A percentile compares a stretch with the other conserved stretches of the same genome.
Evolutionary conservation across 2,329 filamentous ascomycete species (phyloP).

Genomic region (Cladophialophora yegresii): DNA sequence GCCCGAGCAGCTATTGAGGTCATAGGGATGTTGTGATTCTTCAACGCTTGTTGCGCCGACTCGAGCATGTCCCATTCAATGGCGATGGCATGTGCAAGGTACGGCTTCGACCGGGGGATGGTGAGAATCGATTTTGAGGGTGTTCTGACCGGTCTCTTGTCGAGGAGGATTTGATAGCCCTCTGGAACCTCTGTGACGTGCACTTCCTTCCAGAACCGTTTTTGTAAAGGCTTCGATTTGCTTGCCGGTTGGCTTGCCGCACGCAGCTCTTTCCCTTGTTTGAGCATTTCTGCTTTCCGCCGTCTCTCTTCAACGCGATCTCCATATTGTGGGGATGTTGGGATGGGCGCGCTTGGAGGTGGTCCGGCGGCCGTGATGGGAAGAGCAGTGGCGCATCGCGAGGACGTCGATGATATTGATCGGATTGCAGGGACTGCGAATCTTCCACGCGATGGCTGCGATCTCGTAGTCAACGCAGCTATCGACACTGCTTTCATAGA

Average conservation of each 20-base stretch:
- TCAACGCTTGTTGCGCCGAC: slow-evolving; percentile 78
- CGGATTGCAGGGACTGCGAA: slow-evolving; percentile 13
- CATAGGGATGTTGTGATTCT: slow-evolving; percentile 84
- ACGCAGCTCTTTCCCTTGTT: slow-evolving; percentile 49
- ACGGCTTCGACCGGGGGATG: slow-evolving; percentile 72
- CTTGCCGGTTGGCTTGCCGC: slow-evolving; percentile 40
- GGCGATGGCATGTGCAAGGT: slow-evolving; percentile 81
- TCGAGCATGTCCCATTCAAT: slow-evolving; percentile 89
- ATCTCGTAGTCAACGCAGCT: not conserved
- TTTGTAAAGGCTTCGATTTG: slow-evolving; percentile 54
- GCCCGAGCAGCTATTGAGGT: slow-evolving; percentile 83
- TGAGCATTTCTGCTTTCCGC: slow-evolving; percentile 54
- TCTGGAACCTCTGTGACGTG: slow-evolving; percentile 63
- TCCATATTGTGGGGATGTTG: slow-evolving; percentile 51
- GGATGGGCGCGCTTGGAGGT: slow-evolving; percentile 59
- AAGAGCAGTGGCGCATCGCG: slow-evolving; percentile 47
- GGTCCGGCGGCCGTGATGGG: slow-evolving; percentile 62
- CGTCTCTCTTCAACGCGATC: slow-evolving; percentile 53
- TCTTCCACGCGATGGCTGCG: slow-evolving; percentile 15
- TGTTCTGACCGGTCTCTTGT: slow-evolving; percentile 75
- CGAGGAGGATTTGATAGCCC: slow-evolving; percentile 69
- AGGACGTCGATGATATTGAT: slow-evolving; percentile 17
- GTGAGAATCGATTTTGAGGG: slow-evolving; percentile 71
- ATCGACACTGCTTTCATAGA: slow-evolving; percentile 12
- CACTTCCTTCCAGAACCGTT: slow-evolving; percentile 89